Base-by-base conservation (phyloP, 1,139 yeast species). In the Petasospora fabianii region DNA sequence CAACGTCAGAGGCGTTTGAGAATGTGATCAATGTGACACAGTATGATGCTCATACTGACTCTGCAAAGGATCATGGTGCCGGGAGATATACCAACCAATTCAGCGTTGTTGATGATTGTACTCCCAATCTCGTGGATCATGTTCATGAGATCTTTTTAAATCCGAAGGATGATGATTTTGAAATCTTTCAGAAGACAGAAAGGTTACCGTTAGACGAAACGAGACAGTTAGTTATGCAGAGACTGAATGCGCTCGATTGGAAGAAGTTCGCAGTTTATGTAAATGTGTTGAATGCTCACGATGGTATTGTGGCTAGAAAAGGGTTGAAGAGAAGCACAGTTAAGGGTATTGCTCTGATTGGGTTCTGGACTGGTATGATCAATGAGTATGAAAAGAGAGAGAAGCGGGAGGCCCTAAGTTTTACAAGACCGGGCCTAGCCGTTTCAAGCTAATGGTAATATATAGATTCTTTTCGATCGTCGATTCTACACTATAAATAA, bases 251-350 rank as follows among this genome's bases (percentile, higher is more conserved):
- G 20, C 52, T 83, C 11, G 64, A 69, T n/a, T 82, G 90, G 88
- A 64, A 73, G 36, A 80, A 82, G 51, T 65, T 82, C 13, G 81
- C 88, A 0, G 77, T 78, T 2, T 78, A 75, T 50, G 66, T 81
- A 32, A 83, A 79, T 49, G 73, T 79, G 13, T 67, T 81, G 59
- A 83, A 83, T 57, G 77, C 92, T 0, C 94, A 84, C 53, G 87
- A 79, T 51, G 81, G 82, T 0, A 77, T 83, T 30, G 80, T 81
- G 18, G 83, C 85, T 10, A 66, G 94, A 46, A 66, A 80, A 42
- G 88, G 88, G 0, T 65, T 79, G 2, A 53, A 56, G 20, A 61
- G 60, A 29, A 66, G 73, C n/a, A 68, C 73, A 21, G 70, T 76
- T 0, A 70, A 71, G 46, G 83, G 83, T 0, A 64, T 77, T 1